Percentiles rank a stretch among this genome's conserved stretches.
These are phyloP conservation scores for Leishmania gerbilli DNA, from an alignment of 208 protist species.

Conservation along the genomic window DNA sequence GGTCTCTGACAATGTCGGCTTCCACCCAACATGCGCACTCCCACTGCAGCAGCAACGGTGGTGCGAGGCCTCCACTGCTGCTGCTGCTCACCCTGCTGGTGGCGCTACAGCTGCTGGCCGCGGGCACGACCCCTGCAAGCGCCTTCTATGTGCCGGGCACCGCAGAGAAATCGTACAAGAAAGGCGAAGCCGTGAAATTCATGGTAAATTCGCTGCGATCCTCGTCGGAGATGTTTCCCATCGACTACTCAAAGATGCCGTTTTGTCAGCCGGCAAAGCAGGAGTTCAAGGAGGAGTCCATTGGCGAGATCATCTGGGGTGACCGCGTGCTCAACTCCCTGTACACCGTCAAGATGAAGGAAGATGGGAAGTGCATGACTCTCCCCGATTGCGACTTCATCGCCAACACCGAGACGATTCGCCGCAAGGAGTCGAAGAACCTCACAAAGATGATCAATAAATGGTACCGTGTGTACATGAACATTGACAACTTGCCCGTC, in stretches of 20 bases:
- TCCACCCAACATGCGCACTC: not conserved
- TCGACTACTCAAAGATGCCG: conserved; percentile 70
- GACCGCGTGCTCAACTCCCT: conserved; percentile 75
- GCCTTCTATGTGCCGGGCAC: conserved; percentile 72
- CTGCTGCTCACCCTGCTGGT: not conserved
- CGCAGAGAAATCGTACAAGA: conserved; percentile 52
- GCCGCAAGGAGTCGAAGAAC: conserved; percentile 11
- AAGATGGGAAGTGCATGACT: conserved; percentile 41
- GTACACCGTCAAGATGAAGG: conserved; percentile 61
- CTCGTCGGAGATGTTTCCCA: conserved; percentile 59
- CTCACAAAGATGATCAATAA: conserved; percentile 64
- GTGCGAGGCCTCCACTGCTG: not conserved
- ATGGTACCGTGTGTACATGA: conserved; percentile 85
- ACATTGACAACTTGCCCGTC: conserved; percentile 81
- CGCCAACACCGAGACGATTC: conserved; percentile 36
- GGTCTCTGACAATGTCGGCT: not conserved
- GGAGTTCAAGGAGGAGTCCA: conserved; percentile 38
- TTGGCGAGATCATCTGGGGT: conserved; percentile 85
- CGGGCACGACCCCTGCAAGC: not conserved
- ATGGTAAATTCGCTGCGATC: conserved; percentile 79
- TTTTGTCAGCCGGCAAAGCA: conserved; percentile 57
- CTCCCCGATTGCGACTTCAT: conserved; percentile 48
- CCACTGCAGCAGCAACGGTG: not conserved
- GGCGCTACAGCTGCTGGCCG: conserved; percentile 7
- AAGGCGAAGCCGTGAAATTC: conserved; percentile 46